phyloP scores from a whole-genome alignment of 257 asterid species.

The Gynochthodes officinalis region DNA sequence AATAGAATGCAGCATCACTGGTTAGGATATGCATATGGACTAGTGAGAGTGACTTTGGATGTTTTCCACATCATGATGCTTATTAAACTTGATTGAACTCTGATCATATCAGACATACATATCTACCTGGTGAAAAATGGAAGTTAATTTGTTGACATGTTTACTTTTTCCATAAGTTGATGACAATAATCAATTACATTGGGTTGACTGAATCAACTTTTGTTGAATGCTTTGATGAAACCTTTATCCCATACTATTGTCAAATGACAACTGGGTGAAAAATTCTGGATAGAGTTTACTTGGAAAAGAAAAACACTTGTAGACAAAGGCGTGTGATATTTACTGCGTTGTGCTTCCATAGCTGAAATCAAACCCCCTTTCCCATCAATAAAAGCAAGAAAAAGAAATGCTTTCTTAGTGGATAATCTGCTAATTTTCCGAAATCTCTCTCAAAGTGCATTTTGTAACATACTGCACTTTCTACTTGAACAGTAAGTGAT shows the following conservation, averaged over 20 bases:
- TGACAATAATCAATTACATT: background rate
- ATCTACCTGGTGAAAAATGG: too few relatives aligned
- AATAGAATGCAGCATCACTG: background rate
- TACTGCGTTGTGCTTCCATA: background rate
- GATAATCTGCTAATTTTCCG: background rate
- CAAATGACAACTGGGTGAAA: background rate
- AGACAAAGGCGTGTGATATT: background rate
- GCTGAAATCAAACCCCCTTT: background rate
- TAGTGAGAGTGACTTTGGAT: too few relatives aligned
- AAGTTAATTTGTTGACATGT: too few relatives aligned
- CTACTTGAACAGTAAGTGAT: background rate
- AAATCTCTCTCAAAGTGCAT: background rate
- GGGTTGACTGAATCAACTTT: background rate
- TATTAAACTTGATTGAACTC: background rate
- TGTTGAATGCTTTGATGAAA: slow-evolving; percentile 3
- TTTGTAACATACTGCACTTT: background rate
- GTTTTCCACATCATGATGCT: too few relatives aligned
- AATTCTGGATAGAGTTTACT: background rate
- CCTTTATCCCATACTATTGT: background rate
- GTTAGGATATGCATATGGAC: too few relatives aligned
- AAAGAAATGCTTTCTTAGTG: background rate
- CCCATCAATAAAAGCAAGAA: background rate
- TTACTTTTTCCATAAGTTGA: too few relatives aligned
- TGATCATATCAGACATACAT: background rate
- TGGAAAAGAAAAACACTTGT: background rate